These are phyloP conservation scores for Schwanniomyces polymorphus DNA, from an alignment of 805 yeast genomes.

Conservation along the genomic window DNA sequence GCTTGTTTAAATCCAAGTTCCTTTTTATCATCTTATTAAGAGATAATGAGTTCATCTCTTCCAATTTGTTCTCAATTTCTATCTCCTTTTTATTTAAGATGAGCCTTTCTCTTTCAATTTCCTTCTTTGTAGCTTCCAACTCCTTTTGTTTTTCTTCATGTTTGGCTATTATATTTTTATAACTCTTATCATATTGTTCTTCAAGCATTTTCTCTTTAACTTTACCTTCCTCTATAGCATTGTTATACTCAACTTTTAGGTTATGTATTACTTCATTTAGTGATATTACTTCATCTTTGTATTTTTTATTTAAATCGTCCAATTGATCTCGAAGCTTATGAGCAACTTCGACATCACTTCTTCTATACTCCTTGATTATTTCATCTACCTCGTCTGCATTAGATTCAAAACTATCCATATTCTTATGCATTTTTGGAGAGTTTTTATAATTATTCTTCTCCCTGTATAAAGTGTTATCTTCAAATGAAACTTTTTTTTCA, in stretches of 20 bases:
- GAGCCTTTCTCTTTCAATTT: conserved; percentile 2
- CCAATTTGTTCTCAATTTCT: conserved; percentile 1
- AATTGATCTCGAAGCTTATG: conserved; percentile 1
- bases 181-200: conserved; percentile 2
- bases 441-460: neutral
- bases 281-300: conserved; percentile 1
- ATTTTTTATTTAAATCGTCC: conserved; percentile 1
- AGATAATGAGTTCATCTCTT: neutral
- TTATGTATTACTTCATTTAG: conserved; percentile 2
- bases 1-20: neutral
- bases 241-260: neutral
- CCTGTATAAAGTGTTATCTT: conserved; percentile 1
- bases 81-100: neutral
- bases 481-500: conserved; percentile 13
- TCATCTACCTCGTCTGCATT: conserved; percentile 5
- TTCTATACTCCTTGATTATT: neutral
- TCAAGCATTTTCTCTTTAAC: conserved; percentile 5
- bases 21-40: neutral
- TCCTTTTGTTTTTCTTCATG: conserved; percentile 10
- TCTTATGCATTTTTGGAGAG: neutral
- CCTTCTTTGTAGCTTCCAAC: conserved; percentile 1
- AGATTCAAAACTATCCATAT: conserved; percentile 5
- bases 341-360: conserved; percentile 1
- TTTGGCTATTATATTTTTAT: conserved; percentile 3
- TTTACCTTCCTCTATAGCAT: conserved; percentile 4